Base-by-base conservation (phyloP, 768 basidiomycete species). In the Coprinellus micaceus region DNA sequence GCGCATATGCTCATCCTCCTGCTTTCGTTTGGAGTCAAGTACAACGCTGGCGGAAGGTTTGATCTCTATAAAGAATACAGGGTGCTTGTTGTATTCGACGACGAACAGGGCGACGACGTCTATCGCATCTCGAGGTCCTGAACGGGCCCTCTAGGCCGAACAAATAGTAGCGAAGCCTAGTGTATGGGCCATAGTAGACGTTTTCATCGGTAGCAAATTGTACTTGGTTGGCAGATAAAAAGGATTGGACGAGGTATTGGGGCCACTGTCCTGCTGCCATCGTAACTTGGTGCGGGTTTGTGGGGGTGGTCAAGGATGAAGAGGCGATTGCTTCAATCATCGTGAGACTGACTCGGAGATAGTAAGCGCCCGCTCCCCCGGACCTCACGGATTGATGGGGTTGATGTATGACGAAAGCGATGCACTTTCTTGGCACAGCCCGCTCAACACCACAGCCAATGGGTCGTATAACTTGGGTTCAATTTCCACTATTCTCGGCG, bases 131-230 rank as follows among this genome's bases (percentile, higher is more conserved):
- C n/a, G n/a, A n/a, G n/a, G n/a, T n/a, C n/a, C n/a, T n/a, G 43
- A 19, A 63, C 29, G 40, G 52, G 19, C 58, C 58, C n/a, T 29
- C 37, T 13, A 55, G 22, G 50, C 55, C 44, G 56, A 65, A 65
- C 9, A 65, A 56, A 39, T 53, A 33, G 43, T 55, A 58, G 28
- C 64, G 60, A 45, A 65, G 63, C 28, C 57, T 7, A 41, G 44
- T 65, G 60, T 61, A 65, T 17, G 64, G 63, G 9, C 60, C 63
- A 56, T 63, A 61, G 53, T 53, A 63, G 54, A 28, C 59, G 55
- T 30, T 56, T 48, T 59, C 51, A 37, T 63, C 53, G 30, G 21
- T 57, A 43, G 33, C 44, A 33, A 46, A 48, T 17, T 48, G 53
- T 7, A 52, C 52, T 49, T 58, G 52, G 40, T 54, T 48, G 5